Base-by-base conservation (phyloP, 2,329 filamentous ascomycete genomes). In the Cladosporium velox region DNA sequence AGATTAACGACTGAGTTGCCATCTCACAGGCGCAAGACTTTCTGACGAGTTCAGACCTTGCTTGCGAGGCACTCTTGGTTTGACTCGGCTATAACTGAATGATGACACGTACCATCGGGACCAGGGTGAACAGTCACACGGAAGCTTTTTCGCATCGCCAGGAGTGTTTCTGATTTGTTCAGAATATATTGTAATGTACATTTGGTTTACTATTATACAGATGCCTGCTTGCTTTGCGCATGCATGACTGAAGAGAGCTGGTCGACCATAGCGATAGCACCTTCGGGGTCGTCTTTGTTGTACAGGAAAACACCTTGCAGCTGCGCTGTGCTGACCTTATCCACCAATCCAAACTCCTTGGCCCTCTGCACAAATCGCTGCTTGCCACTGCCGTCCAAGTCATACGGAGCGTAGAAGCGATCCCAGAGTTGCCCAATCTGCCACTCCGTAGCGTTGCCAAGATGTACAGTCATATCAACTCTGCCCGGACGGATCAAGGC, bases 291-390 rank as follows among this genome's bases (percentile, higher is more conserved):
- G 69, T 90, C 91, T 81, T 99, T 99, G 80, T 98, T 96, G 77
- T 96, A 96, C 77, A 98, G 78, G 78, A 99, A 99, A 54, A 99
- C 79, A 0, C 95, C 95, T 79, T 99, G 95, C 34, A 99, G 88
- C 26, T 93, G 92, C 32, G 95, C 95, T 4, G 94, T 93, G 76
- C 93, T 98, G 18, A 92, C 83, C 61, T 86, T 83, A 21, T 87
- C 85, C 63, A 96, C 87, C 30, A 97, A 78, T 0, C 90, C 90
- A 18, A 95, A 81, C 59, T 88, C 84, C 54, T 88, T 85, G 14
- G 96, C 85, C 67, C 86, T 87, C 26, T 83, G 75, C 69, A 98
- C 79, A 80, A 99, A 98, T 21, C 85, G 82, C 72, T 85, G 80
- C 72, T 88, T 88, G 24, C 88, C 86, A 6, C 80, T 78, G 18